A percentile compares a stretch with the other conserved stretches of the same genome.
Conservation (phyloP, 169 alveolate species). For the Plasmodium gaboni region DNA sequence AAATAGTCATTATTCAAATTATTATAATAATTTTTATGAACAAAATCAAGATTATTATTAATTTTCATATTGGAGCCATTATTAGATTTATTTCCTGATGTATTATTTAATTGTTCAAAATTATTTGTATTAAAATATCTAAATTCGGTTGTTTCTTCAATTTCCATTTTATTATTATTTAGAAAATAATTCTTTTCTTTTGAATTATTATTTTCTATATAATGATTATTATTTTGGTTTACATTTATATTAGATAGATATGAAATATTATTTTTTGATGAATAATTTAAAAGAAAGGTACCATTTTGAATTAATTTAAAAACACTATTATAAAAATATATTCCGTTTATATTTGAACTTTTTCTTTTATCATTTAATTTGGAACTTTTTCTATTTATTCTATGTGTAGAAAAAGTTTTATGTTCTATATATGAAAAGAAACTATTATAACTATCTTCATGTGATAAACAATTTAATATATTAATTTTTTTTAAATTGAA, state of each 20-base stretch:
- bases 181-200: background rate
- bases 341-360: background rate
- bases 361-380: conserved; percentile 20
- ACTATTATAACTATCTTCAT: background rate
- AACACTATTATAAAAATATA: conserved; percentile 43
- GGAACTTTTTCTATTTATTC: conserved; percentile 11
- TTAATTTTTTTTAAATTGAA: conserved; percentile 35
- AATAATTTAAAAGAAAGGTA: conserved; percentile 10
- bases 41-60: conserved; percentile 14
- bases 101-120: conserved; percentile 8
- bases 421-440: conserved; percentile 3
- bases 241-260: background rate
- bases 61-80: background rate
- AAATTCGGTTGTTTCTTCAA: background rate
- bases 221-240: background rate
- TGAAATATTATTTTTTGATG: background rate
- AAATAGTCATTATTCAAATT: conserved; percentile 37
- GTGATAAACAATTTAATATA: conserved; percentile 21
- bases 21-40: conserved; percentile 25
- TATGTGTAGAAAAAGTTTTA: background rate
- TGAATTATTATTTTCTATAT: background rate
- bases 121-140: conserved; percentile 7
- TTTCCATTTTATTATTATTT: background rate
- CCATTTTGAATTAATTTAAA: conserved; percentile 55
- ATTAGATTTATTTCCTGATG: background rate